Conservation (phyloP, 2,329 filamentous ascomycete genomes). For the Triangularia verruculosa region DNA sequence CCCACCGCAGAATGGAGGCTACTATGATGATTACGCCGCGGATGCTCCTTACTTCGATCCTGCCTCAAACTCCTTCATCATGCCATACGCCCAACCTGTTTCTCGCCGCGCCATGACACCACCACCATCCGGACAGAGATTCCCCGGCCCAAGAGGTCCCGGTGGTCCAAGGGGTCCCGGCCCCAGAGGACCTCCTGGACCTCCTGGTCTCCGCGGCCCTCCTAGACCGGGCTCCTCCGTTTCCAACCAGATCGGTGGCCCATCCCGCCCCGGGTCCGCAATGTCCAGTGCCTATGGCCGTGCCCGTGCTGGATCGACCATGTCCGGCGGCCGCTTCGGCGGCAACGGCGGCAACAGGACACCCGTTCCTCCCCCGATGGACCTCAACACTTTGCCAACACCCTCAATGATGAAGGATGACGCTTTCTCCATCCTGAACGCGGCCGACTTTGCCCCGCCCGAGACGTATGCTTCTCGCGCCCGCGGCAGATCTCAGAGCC, state of each 20-base stretch:
- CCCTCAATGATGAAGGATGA: slow-evolving; percentile 84
- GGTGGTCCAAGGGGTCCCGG: slow-evolving; percentile 48
- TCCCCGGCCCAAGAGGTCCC: slow-evolving; percentile 39
- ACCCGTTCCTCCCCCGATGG: slow-evolving; percentile 66
- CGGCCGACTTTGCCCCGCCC: slow-evolving; percentile 86
- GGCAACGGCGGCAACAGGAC: slow-evolving; percentile 36
- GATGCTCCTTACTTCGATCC: slow-evolving; percentile 67
- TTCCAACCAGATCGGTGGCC: slow-evolving; percentile 26
- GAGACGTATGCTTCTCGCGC: slow-evolving; percentile 62
- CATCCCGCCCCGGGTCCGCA: slow-evolving; percentile 58
- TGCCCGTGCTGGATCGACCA: slow-evolving; percentile 50
- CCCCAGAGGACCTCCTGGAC: slow-evolving; percentile 15
- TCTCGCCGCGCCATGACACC: slow-evolving; percentile 93
- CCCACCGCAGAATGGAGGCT: slow-evolving; percentile 32
- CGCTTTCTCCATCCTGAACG: slow-evolving; percentile 62
- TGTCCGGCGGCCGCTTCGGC: slow-evolving; percentile 42
- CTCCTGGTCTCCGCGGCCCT: slow-evolving; percentile 40
- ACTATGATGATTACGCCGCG: slow-evolving; percentile 68
- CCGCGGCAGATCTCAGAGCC: slow-evolving; percentile 65
- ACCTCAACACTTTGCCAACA: slow-evolving; percentile 75
- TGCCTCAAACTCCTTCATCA: slow-evolving; percentile 67
- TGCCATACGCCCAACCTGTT: slow-evolving; percentile 81
- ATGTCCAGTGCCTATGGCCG: slow-evolving; percentile 44
- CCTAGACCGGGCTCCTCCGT: slow-evolving; percentile 35
- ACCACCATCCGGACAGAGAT: slow-evolving; percentile 60